These are phyloP conservation scores for Leishmania gerbilli DNA, from an alignment of 208 protist species.

Conservation along the genomic window DNA sequence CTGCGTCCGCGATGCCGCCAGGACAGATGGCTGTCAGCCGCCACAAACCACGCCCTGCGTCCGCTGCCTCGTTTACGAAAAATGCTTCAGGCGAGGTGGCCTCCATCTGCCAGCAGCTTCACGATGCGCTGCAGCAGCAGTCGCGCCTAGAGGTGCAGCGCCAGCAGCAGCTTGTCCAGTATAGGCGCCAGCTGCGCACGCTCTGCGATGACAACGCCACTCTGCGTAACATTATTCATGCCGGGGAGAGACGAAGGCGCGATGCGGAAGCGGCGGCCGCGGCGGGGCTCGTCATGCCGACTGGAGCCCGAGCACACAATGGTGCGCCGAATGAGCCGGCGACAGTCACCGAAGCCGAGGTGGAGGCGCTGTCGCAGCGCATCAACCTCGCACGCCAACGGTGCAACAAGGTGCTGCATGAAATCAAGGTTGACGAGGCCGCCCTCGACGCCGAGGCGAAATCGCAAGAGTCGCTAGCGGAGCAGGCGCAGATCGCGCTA, in stretches of 20 bases:
- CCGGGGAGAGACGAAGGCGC: slow-evolving; percentile 34
- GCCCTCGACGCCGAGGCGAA: background rate
- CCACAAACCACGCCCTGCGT: background rate
- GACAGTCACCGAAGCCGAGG: slow-evolving; percentile 61
- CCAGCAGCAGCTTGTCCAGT: slow-evolving; percentile 36
- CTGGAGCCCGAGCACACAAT: slow-evolving; percentile 4
- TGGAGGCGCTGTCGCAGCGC: slow-evolving; percentile 47
- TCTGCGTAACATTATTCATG: slow-evolving; percentile 58
- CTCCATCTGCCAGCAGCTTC: slow-evolving; percentile 53
- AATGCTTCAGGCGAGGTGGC: slow-evolving; percentile 27
- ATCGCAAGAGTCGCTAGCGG: background rate
- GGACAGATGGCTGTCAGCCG: background rate
- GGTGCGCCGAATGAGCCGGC: slow-evolving; percentile 12
- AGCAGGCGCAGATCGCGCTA: background rate
- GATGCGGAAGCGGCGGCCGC: slow-evolving; percentile 10
- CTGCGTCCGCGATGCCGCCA: background rate
- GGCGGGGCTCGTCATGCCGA: slow-evolving; percentile 3
- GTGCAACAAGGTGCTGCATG: slow-evolving; percentile 53
- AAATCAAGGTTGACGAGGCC: slow-evolving; percentile 30
- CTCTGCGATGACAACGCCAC: slow-evolving; percentile 67
- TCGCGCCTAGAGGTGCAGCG: slow-evolving; percentile 40
- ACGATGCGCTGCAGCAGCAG: slow-evolving; percentile 37
- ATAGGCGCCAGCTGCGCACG: slow-evolving; percentile 49
- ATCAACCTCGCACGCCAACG: slow-evolving; percentile 48
- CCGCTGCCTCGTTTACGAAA: background rate